phyloP scores from a whole-genome alignment of 495 filamentous ascomycete species.

The Parathielavia hyrcaniae region DNA sequence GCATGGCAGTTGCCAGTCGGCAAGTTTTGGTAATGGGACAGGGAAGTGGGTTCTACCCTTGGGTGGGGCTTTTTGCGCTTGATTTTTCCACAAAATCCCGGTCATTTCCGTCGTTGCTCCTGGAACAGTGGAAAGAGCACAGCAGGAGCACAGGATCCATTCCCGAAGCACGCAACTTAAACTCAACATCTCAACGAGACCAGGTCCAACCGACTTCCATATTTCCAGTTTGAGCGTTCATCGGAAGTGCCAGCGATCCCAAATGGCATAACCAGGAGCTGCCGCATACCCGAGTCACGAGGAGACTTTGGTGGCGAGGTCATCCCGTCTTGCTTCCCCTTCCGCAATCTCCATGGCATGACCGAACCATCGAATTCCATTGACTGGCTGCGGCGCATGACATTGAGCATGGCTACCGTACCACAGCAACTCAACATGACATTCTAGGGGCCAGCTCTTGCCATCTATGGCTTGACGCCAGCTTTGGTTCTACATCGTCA shows the following conservation, averaged over 20 bases:
- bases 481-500: constrained; percentile 24
- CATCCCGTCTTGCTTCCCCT: constrained; percentile 8
- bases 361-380: constrained; percentile 19
- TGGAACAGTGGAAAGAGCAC: too few relatives aligned
- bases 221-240: not conserved
- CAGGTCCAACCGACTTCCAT: not conserved
- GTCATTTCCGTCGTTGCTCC: too few relatives aligned
- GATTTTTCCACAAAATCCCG: too few relatives aligned
- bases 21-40: constrained; percentile 13
- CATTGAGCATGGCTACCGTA: constrained; percentile 17
- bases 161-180: not conserved
- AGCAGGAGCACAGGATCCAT: too few relatives aligned
- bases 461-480: constrained; percentile 9
- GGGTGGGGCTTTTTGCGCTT: not conserved
- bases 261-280: not conserved
- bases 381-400: constrained; percentile 26
- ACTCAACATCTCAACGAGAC: too few relatives aligned
- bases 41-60: constrained; percentile 8
- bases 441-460: constrained; percentile 17
- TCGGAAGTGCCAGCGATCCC: not conserved
- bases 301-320: constrained; percentile 8
- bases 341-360: constrained; percentile 30
- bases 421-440: too few relatives aligned
- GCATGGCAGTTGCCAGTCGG: constrained; percentile 6
- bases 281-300: constrained; percentile 2